Evolutionary conservation across 192 early-diverging fungal genomes (phyloP).

Genomic region (Diversispora epigaea): DNA sequence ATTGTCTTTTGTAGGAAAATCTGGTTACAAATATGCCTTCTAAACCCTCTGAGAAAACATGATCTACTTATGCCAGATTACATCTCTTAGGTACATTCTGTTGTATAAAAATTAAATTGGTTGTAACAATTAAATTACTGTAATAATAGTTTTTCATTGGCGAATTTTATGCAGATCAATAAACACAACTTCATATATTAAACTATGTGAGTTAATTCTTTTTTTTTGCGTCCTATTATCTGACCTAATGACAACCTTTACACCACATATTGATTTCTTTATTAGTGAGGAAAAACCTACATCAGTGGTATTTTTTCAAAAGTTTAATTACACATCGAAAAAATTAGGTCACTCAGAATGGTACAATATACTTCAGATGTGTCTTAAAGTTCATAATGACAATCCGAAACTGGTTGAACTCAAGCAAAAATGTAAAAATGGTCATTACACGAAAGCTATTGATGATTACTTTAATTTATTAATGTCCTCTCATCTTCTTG

Average conservation of each 20-base stretch:
- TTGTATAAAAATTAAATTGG: constrained; percentile 12
- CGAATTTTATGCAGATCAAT: too few species aligned
- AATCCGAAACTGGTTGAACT: neutral
- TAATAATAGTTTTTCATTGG: too few species aligned
- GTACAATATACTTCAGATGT: neutral
- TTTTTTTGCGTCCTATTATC: too few species aligned
- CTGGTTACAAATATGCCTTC: constrained; percentile 19
- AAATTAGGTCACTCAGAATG: neutral
- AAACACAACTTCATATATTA: too few species aligned
- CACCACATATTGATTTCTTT: neutral
- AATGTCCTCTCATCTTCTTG: too few species aligned
- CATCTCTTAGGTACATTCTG: constrained; percentile 2
- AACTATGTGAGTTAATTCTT: too few species aligned
- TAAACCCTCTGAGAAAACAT: constrained; percentile 12
- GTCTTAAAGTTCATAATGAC: neutral
- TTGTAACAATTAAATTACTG: neutral
- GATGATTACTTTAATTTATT: neutral
- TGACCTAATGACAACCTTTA: neutral
- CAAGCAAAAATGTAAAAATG: constrained; percentile 5
- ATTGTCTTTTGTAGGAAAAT: too few species aligned
- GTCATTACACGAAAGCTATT: constrained; percentile 9
- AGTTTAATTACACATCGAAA: constrained; percentile 20
- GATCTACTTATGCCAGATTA: constrained; percentile 16
- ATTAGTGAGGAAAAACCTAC: constrained; percentile 5
- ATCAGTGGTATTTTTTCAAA: constrained; percentile 21